phyloP scores from a whole-genome alignment of 345 rosid genomes.

The Sonneratia caseolaris region DNA sequence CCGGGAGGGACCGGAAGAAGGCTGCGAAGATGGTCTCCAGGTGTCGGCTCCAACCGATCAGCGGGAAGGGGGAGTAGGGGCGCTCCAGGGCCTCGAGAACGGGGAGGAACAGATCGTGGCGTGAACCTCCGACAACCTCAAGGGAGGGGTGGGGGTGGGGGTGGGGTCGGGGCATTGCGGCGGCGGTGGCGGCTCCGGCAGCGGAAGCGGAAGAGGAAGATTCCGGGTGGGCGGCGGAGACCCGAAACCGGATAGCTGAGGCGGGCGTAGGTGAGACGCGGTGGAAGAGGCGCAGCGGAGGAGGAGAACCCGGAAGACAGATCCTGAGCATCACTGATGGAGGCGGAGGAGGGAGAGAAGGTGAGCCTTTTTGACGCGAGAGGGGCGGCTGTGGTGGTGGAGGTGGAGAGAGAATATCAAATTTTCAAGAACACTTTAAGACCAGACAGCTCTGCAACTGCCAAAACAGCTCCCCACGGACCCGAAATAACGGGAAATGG shows the following conservation, averaged over 20 bases:
- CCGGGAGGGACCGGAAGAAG: slow-evolving; percentile 34
- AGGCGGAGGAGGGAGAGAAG: background rate
- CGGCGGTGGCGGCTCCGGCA: slow-evolving; percentile 5
- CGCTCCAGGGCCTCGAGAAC: slow-evolving; percentile 35
- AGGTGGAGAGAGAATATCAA: no score
- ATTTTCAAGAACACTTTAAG: no score
- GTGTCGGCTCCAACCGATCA: slow-evolving; percentile 43
- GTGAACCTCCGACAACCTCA: slow-evolving; percentile 63
- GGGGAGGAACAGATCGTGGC: slow-evolving; percentile 39
- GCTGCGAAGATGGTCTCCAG: slow-evolving; percentile 59
- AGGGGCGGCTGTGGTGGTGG: background rate
- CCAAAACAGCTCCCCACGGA: no score
- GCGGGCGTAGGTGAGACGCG: slow-evolving; percentile 1
- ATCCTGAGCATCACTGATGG: slow-evolving; percentile 2
- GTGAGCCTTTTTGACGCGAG: background rate
- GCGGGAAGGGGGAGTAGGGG: slow-evolving; percentile 50
- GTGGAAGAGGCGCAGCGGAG: background rate
- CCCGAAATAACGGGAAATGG: no score
- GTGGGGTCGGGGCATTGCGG: slow-evolving; percentile 19
- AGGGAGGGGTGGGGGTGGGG: slow-evolving; percentile 59
- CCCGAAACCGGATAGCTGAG: slow-evolving; percentile 13
- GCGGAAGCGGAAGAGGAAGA: slow-evolving; percentile 9
- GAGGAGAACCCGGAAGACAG: background rate
- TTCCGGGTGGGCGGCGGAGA: slow-evolving; percentile 19
- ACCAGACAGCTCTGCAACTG: no score